Conservation (phyloP, 805 yeast species). For the Candida hispaniensis region DNA sequence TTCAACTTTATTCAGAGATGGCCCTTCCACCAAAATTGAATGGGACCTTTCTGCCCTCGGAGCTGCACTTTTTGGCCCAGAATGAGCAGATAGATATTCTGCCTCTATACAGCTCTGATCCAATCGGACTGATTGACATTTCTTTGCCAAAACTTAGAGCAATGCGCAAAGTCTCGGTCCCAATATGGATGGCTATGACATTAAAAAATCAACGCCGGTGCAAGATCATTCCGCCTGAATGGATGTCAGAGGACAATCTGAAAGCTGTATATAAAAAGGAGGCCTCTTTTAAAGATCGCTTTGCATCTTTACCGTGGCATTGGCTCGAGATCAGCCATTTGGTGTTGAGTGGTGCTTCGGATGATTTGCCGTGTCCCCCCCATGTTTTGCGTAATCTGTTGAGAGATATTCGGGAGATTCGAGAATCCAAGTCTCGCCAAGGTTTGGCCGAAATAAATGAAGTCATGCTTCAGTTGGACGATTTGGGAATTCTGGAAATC, state of each 20-base stretch:
- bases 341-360: conserved; percentile 57
- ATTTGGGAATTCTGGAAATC: conserved; percentile 72
- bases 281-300: conserved; percentile 42
- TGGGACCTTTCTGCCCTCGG: conserved; percentile 58
- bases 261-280: conserved; percentile 58
- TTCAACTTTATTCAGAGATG: no score
- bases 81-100: conserved; percentile 60
- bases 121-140: conserved; percentile 50
- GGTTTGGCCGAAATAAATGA: conserved; percentile 75
- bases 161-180: conserved; percentile 57
- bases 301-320: conserved; percentile 47
- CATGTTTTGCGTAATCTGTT: conserved; percentile 58
- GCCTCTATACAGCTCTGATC: conserved; percentile 65
- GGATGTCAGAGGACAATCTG: conserved; percentile 55
- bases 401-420: conserved; percentile 75
- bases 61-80: conserved; percentile 76
- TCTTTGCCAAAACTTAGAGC: conserved; percentile 47
- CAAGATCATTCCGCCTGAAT: conserved; percentile 71
- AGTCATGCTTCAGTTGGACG: conserved; percentile 70
- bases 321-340: conserved; percentile 80
- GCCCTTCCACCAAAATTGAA: conserved; percentile 48
- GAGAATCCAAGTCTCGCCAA: conserved; percentile 68
- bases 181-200: conserved; percentile 80
- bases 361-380: conserved; percentile 66
- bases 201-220: conserved; percentile 79